Conservation (phyloP, 2,329 filamentous ascomycete species). For the Ilyonectria sp. region DNA sequence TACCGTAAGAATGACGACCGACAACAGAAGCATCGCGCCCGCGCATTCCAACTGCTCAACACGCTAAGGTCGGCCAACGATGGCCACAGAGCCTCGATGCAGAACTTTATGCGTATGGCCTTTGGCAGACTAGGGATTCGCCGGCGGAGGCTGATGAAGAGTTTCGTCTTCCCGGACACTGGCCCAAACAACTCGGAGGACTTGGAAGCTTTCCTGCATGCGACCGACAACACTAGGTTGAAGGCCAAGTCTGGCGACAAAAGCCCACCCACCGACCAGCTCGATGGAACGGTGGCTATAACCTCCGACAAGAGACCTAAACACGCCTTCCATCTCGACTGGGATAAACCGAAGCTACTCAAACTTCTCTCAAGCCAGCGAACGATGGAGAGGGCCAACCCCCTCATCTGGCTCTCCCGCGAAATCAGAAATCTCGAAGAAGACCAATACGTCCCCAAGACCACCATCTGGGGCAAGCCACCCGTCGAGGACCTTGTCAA, state of each 20-base stretch:
- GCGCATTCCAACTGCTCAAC: conserved; percentile 61
- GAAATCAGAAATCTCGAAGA: conserved; percentile 54
- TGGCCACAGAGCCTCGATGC: conserved; percentile 64
- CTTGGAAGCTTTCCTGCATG: conserved; percentile 54
- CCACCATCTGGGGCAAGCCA: conserved; percentile 66
- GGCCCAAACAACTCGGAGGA: conserved; percentile 58
- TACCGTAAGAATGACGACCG: conserved; percentile 51
- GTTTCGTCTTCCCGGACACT: conserved; percentile 53
- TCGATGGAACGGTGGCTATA: not conserved
- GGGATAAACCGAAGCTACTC: conserved; percentile 63
- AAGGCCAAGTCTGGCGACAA: not conserved
- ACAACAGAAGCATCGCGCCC: conserved; percentile 52
- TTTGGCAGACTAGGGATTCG: conserved; percentile 69
- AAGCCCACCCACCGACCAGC: not conserved
- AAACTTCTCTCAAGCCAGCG: conserved; percentile 60
- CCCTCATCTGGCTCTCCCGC: conserved; percentile 46
- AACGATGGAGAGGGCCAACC: conserved; percentile 47
- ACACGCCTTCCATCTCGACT: conserved; percentile 61
- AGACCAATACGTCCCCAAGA: conserved; percentile 54
- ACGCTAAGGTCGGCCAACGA: conserved; percentile 67
- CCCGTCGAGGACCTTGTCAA: conserved; percentile 56
- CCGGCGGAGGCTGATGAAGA: conserved; percentile 62
- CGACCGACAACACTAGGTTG: not conserved
- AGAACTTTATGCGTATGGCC: conserved; percentile 61
- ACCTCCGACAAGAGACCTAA: conserved; percentile 26